Conservation (phyloP, 768 basidiomycete genomes). For the Coprinellus micaceus region DNA sequence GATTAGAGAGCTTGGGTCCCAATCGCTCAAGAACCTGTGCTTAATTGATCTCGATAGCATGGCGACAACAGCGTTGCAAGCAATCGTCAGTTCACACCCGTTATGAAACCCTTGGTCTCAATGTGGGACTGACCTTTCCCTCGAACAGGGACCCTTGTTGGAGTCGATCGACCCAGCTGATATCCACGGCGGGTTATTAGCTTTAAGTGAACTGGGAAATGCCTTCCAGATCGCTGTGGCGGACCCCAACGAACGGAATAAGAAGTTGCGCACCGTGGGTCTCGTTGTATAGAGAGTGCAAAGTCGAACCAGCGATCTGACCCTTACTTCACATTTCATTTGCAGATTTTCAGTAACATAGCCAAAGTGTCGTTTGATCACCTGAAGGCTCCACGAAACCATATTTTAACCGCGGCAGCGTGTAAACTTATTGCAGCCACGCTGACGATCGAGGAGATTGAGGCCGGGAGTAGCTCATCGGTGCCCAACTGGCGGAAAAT, state of each 20-base stretch:
- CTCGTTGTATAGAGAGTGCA: background rate
- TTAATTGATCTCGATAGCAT: conserved; percentile 52
- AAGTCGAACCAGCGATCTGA: conserved; percentile 1
- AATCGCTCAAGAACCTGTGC: conserved; percentile 69
- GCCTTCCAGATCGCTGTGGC: conserved; percentile 41
- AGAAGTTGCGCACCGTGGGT: conserved; percentile 44
- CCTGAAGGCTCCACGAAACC: conserved; percentile 63
- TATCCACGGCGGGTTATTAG: conserved; percentile 79
- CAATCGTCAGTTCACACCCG: conserved; percentile 45
- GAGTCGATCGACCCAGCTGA: conserved; percentile 64
- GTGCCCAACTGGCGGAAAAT: conserved; percentile 65
- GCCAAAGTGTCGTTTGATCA: conserved; percentile 51
- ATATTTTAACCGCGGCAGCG: conserved; percentile 65
- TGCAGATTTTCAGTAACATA: conserved; percentile 65
- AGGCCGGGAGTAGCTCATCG: conserved; percentile 34
- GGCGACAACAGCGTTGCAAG: conserved; percentile 44
- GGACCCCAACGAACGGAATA: conserved; percentile 30
- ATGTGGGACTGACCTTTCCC: conserved; percentile 6
- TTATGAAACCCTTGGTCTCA: background rate
- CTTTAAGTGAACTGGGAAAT: conserved; percentile 68
- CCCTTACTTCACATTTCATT: background rate
- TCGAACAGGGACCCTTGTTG: conserved; percentile 48
- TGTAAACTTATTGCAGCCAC: conserved; percentile 68
- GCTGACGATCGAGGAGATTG: conserved; percentile 55
- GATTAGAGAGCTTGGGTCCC: conserved; percentile 75